Base-by-base conservation (phyloP, 495 filamentous ascomycete genomes). In the Cladorrhinum samala region DNA sequence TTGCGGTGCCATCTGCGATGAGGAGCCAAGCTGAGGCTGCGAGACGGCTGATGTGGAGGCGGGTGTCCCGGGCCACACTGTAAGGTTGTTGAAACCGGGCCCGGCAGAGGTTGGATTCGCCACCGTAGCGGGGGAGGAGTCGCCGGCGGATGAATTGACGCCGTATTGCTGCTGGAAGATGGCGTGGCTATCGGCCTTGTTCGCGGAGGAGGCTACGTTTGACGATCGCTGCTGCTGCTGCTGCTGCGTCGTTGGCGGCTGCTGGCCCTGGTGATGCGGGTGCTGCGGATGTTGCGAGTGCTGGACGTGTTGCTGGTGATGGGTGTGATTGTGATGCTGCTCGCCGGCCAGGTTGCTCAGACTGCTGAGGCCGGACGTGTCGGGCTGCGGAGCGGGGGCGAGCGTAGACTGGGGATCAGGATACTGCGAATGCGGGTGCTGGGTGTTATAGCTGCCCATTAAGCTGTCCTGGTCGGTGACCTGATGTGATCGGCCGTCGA, bases 71-170 rank as follows among this genome's bases (percentile, higher is more conserved):
- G 54, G 23, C 62, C 65, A 65, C 44, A 20, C 52, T 49, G 56
- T 38, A n/a, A 64, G 49, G 56, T 54, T 65, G 53, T 51, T 63
- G 57, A 61, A 61, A 33, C 46, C 36, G 41, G 55, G 18, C n/a
- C 52, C 51, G 56, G 62, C 52, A 52, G 70, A 50, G 11, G 60
- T 25, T 20, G 69, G 55, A 56, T 60, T 72, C 48, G 67, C 53
- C 50, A 67, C 72, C 64, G 65, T 65, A 40, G 66, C 61, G 54
- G 71, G 58, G 45, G 70, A 50, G 42, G 64, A 47, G 60, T 65
- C 61, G 66, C 56, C 56, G 48, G 55, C 52, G 57, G 65, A 51
- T 56, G 68, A 67, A 57, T 57, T 50, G 48, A 60, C 63, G 58
- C 59, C 64, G 61, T 67, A 65, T 36, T 60, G 54, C 42, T 55